These are phyloP conservation scores for Chlorophyllum brunneum DNA, from an alignment of 768 basidiomycete species.

Conservation along the genomic window DNA sequence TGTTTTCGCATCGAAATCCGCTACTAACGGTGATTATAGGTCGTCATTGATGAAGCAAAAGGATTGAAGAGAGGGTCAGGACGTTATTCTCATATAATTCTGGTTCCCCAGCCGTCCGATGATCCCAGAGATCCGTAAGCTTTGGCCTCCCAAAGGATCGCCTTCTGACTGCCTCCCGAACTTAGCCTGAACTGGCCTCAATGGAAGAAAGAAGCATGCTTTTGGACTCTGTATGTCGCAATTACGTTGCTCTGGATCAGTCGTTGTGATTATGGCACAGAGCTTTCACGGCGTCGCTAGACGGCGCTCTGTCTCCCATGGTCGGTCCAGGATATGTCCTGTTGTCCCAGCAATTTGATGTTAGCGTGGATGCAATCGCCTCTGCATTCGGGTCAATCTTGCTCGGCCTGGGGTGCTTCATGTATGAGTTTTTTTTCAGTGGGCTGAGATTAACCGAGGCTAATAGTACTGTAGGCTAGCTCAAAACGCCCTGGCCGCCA, in stretches of 20 bases:
- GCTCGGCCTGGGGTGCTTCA: constrained; percentile 39
- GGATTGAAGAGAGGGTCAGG: constrained; percentile 34
- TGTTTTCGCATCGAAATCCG: neutral
- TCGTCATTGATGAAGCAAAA: constrained; percentile 28
- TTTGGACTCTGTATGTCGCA: constrained; percentile 37
- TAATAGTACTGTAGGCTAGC: constrained; percentile 25
- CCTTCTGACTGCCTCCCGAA: neutral
- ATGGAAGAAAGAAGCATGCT: constrained; percentile 44
- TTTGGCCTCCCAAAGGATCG: neutral
- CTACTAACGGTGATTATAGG: constrained; percentile 14
- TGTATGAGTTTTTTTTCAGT: constrained; percentile 21
- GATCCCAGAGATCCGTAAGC: constrained; percentile 39
- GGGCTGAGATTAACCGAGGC: neutral
- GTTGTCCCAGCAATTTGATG: constrained; percentile 35
- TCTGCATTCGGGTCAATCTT: constrained; percentile 38
- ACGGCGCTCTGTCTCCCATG: constrained; percentile 41
- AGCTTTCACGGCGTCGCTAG: constrained; percentile 36
- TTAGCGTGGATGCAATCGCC: constrained; percentile 38
- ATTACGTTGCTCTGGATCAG: neutral
- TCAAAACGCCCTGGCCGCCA: constrained; percentile 36
- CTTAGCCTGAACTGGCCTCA: constrained; percentile 37
- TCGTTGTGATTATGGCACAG: constrained; percentile 16
- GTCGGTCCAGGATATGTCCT: constrained; percentile 39
- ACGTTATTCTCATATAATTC: constrained; percentile 32
- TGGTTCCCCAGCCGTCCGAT: constrained; percentile 41